phyloP scores from a whole-genome alignment of 768 basidiomycete species.

The Phylloporus sp. region DNA sequence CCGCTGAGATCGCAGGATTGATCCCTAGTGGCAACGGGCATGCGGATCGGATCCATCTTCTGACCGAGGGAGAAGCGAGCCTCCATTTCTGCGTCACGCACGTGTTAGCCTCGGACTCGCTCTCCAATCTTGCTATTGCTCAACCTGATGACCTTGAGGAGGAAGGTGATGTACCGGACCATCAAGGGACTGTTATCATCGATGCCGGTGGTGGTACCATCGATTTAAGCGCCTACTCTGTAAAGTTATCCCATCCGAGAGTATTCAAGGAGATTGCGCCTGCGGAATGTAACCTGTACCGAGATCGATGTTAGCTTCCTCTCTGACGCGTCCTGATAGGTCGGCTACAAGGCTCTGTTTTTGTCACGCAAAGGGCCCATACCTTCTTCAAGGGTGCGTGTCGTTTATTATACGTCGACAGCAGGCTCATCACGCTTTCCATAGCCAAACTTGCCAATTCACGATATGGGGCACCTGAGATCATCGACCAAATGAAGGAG shows the following conservation, averaged over 20 bases:
- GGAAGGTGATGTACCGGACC: slow-evolving; percentile 29
- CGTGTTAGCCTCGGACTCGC: background rate
- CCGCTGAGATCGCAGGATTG: background rate
- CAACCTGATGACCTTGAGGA: too few relatives aligned
- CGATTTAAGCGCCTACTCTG: slow-evolving; percentile 23
- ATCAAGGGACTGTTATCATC: slow-evolving; percentile 37
- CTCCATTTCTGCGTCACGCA: slow-evolving; percentile 31
- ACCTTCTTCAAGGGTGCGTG: slow-evolving; percentile 26
- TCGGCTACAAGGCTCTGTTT: slow-evolving; percentile 35
- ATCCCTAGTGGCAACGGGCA: background rate
- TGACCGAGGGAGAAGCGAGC: slow-evolving; percentile 27
- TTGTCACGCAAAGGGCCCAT: slow-evolving; percentile 32
- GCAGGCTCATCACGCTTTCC: background rate
- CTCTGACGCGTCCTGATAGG: slow-evolving; percentile 35
- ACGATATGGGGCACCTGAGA: slow-evolving; percentile 24
- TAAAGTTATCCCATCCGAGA: slow-evolving; percentile 15
- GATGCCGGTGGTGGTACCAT: slow-evolving; percentile 40
- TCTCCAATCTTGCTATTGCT: background rate
- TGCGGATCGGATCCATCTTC: background rate
- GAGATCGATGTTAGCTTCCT: too few relatives aligned
- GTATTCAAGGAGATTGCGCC: slow-evolving; percentile 34
- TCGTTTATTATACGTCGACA: background rate
- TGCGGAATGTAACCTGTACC: slow-evolving; percentile 32
- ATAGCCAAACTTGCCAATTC: slow-evolving; percentile 32
- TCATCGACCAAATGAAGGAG: slow-evolving; percentile 31